These are phyloP conservation scores for Nevesoporus exiguus DNA, from an alignment of 768 basidiomycete genomes.

Conservation along the genomic window DNA sequence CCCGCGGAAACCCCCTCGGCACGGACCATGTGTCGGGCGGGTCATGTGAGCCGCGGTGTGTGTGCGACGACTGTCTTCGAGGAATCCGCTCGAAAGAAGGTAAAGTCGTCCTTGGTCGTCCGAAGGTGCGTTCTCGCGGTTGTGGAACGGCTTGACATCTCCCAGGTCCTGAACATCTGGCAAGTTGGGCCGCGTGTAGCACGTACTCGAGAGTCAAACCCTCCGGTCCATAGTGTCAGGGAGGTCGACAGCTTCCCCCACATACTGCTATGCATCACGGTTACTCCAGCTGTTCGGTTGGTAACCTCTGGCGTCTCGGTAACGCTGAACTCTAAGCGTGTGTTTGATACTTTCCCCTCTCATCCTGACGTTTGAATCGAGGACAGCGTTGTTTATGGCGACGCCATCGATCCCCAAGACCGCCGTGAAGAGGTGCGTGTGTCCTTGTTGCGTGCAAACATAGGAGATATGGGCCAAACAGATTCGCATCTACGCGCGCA, in stretches of 20 bases:
- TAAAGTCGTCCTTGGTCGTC: neutral
- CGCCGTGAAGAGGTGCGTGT: neutral
- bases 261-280: neutral
- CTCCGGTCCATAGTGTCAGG: neutral
- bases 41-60: neutral
- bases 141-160: no score
- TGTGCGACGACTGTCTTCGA: neutral
- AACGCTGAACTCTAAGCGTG: neutral
- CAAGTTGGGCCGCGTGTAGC: neutral
- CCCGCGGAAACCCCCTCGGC: constrained; percentile 6
- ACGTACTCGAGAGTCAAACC: neutral
- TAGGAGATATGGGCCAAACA: neutral
- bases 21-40: neutral
- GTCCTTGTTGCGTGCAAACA: constrained; percentile 9
- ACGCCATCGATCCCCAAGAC: neutral
- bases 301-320: neutral
- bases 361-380: neutral
- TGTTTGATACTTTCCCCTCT: neutral
- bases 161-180: neutral
- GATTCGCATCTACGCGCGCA: constrained; percentile 1
- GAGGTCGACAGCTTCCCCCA: neutral
- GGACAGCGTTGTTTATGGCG: neutral
- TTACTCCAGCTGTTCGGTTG: neutral
- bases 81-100: neutral
- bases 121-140: neutral